Percentiles rank a stretch among this genome's conserved stretches.
These are phyloP conservation scores for Acarospora socialis DNA, from an alignment of 2,329 filamentous ascomycete species.

Conservation along the genomic window DNA sequence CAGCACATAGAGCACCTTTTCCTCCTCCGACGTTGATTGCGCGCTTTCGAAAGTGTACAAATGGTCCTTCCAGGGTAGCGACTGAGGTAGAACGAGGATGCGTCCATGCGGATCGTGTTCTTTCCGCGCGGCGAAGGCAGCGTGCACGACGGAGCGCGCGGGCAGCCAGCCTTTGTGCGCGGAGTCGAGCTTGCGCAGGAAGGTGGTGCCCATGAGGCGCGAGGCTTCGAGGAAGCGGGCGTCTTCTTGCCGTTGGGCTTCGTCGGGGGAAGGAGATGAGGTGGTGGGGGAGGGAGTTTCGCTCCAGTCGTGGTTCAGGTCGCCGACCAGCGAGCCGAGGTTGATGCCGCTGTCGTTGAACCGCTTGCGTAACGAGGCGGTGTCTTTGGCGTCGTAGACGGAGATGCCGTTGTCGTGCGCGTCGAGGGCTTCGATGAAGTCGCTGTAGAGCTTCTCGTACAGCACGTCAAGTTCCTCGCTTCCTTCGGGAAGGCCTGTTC, in stretches of 20 bases:
- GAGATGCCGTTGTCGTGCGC: slow-evolving; percentile 95
- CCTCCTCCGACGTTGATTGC: slow-evolving; percentile 27
- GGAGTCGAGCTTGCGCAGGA: slow-evolving; percentile 65
- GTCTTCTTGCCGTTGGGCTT: slow-evolving; percentile 64
- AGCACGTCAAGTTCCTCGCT: slow-evolving; percentile 57
- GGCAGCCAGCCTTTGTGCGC: slow-evolving; percentile 71
- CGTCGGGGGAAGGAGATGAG: slow-evolving; percentile 33
- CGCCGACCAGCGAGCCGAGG: slow-evolving; percentile 68
- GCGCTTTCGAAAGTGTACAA: slow-evolving; percentile 73
- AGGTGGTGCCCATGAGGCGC: slow-evolving; percentile 75
- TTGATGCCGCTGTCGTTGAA: slow-evolving; percentile 74
- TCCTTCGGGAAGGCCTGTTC: slow-evolving; percentile 46
- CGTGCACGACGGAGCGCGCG: slow-evolving; percentile 62
- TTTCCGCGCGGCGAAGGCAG: slow-evolving; percentile 56
- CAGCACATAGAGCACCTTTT: slow-evolving; percentile 68
- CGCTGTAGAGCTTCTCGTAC: slow-evolving; percentile 79
- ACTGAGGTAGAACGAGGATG: slow-evolving; percentile 67
- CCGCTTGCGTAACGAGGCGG: slow-evolving; percentile 63
- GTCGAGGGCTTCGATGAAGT: slow-evolving; percentile 90
- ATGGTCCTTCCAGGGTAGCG: slow-evolving; percentile 90
- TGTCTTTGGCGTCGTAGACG: slow-evolving; percentile 57
- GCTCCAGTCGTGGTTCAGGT: slow-evolving; percentile 72
- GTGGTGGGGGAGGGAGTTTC: slow-evolving; percentile 28
- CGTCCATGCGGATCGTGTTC: slow-evolving; percentile 60
- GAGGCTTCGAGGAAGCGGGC: slow-evolving; percentile 64